Base-by-base conservation (phyloP, 129 eudicot species). In the Calendula officinalis region DNA sequence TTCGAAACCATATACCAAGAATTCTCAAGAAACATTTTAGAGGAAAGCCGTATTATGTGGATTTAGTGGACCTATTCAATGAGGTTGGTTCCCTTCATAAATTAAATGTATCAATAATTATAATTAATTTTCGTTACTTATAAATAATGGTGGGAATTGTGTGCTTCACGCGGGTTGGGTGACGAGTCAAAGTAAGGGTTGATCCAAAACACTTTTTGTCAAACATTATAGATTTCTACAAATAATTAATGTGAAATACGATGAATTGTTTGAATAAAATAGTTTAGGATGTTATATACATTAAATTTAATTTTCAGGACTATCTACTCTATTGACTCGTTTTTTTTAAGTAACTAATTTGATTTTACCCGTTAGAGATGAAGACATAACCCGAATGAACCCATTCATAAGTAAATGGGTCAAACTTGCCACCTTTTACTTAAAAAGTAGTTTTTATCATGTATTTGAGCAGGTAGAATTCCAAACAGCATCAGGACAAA, bases 401-500 rank as follows among this genome's bases (percentile, higher is more conserved):
- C 63, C 30, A 22, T 22, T 22, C 30, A 22, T 22, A 22, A 22
- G 30, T 22, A 22, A 22, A 22, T 22, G 30, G 30, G 30, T 22
- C 30, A 22, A 22, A 22, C 30, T 22, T 22, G 30, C 30, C 30
- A 22, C 30, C n/a, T 36, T 8, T 38, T 55, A 14, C 64, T 67
- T 55, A 55, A 36, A 15, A 46, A 55, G 42, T 37, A 56, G 42
- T 56, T 17, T 37, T 46, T n/a, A 56, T 67, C 32, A n/a, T 73
- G 51, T 70, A 5, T 6, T 66, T 64, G 62, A 57, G 64, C 76
- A 90, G 97, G 97, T 90, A 13, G 97, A 90, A 68, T 86, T 78
- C 60, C 97, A 90, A 78, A 90, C 97, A 56, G 89, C 95, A 4
- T 72, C 73, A 37, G 97, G 97, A 55, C 97, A 90, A 56, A 90